A percentile compares a stretch with the other conserved stretches of the same genome.
Conservation (phyloP, 1,139 yeast genomes). For the Kodamaea fungicola region DNA sequence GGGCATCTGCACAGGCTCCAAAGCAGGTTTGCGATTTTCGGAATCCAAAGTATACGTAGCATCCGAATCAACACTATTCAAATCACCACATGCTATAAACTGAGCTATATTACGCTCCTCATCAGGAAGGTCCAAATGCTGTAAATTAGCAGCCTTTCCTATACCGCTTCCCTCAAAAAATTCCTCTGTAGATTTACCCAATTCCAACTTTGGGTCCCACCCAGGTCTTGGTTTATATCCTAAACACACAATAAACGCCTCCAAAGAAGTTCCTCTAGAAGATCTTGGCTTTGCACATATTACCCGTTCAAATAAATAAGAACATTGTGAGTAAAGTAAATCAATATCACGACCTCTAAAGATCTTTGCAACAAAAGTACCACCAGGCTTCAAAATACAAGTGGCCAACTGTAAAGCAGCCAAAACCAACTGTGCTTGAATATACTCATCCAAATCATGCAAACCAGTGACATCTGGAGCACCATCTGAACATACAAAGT, state of each 20-base stretch:
- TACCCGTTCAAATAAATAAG: conserved; percentile 77
- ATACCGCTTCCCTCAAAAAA: conserved; percentile 67
- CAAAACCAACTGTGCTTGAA: conserved; percentile 88
- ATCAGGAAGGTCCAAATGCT: conserved; percentile 38
- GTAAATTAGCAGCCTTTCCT: conserved; percentile 49
- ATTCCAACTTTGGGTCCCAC: conserved; percentile 69
- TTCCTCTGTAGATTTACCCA: conserved; percentile 69
- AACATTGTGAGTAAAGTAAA: conserved; percentile 81
- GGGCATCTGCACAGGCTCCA: conserved; percentile 92
- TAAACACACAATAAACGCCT: conserved; percentile 88
- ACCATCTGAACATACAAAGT: conserved; percentile 94
- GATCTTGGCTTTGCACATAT: conserved; percentile 95
- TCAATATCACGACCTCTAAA: conserved; percentile 96
- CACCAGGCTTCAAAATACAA: conserved; percentile 82
- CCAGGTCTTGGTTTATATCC: conserved; percentile 79
- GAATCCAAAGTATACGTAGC: conserved; percentile 79
- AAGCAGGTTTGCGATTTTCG: conserved; percentile 36
- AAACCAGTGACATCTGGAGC: conserved; percentile 98
- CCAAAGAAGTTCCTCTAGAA: conserved; percentile 89
- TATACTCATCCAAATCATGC: conserved; percentile 93
- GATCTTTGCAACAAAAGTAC: conserved; percentile 91
- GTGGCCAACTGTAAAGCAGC: conserved; percentile 91
- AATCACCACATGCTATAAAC: conserved; percentile 91
- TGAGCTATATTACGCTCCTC: conserved; percentile 79
- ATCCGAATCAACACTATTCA: conserved; percentile 84